phyloP scores from a whole-genome alignment of 768 basidiomycete species.

The Jaapia argillacea region DNA sequence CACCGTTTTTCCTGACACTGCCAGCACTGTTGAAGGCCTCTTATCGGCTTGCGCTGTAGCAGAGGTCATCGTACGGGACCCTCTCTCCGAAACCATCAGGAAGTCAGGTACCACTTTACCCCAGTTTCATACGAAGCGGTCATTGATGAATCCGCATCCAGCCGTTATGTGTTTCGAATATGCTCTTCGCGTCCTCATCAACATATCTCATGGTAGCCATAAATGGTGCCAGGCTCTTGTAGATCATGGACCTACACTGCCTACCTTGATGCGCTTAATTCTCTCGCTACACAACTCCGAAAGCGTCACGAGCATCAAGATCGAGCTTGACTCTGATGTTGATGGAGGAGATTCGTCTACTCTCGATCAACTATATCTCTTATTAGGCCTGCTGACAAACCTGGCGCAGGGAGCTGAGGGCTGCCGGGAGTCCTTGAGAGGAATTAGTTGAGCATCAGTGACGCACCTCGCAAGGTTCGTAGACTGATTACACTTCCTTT shows the following conservation, averaged over 20 bases:
- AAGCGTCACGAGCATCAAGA: constrained; percentile 9
- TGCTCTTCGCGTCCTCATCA: constrained; percentile 58
- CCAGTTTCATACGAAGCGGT: too few relatives aligned
- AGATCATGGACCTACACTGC: constrained; percentile 33
- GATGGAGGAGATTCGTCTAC: constrained; percentile 21
- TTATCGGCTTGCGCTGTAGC: too few relatives aligned
- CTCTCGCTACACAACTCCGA: constrained; percentile 24
- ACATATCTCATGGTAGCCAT: constrained; percentile 52
- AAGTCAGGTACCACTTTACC: too few relatives aligned
- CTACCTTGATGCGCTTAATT: constrained; percentile 38
- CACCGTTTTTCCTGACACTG: too few relatives aligned
- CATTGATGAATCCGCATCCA: too few relatives aligned
- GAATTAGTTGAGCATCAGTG: constrained; percentile 35
- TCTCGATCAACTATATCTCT: constrained; percentile 67
- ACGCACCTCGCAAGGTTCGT: constrained; percentile 1
- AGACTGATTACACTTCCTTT: neutral
- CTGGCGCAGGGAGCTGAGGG: constrained; percentile 49
- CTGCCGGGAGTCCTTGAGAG: constrained; percentile 35
- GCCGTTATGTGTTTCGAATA: constrained; percentile 44
- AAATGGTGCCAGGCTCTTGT: constrained; percentile 47
- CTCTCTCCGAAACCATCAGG: too few relatives aligned
- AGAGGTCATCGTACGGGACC: too few relatives aligned
- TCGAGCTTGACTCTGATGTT: constrained; percentile 6
- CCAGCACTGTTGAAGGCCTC: too few relatives aligned
- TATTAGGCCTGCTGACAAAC: constrained; percentile 69